Base-by-base conservation (phyloP, 2,329 filamentous ascomycete genomes). In the Huntiella savannae region DNA sequence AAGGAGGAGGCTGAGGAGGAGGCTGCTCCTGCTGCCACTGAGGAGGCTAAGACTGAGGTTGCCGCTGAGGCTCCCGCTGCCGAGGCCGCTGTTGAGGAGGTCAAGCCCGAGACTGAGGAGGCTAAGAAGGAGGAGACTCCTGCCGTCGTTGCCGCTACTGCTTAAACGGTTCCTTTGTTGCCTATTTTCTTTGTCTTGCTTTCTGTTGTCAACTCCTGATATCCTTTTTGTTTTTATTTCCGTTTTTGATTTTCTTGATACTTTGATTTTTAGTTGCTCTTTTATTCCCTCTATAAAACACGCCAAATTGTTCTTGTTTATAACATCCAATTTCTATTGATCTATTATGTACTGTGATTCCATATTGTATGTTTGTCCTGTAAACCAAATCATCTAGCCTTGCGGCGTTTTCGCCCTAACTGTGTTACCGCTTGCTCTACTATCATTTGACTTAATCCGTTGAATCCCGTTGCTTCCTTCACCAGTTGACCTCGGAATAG, bases 91-190 rank as follows among this genome's bases (percentile, higher is more conserved):
- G 60, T 54, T 22, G 51, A 54, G 47, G 63, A 66, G 58, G 54
- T 62, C 16, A 34, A 43, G 40, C 13, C 37, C 16, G 37, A 43
- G 40, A 28, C 22, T 28, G 40, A 43, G 40, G 58, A 62, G 56
- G 60, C 63, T 19, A 60, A 63, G 55, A 58, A 60, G 47, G 61
- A 59, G 10, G 54, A 60, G 13, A 54, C 62, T 41, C 56, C 62
- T 47, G 55, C 66, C 47, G 68, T 69, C 52, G 63, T 69, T 54
- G 69, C 69, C 57, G 49, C 50, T 47, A 51, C 46, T 45, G 46
- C 52, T 42, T 50, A 50, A 49, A 40, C 45, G 47, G 42, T 32
- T 43, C 39, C 40, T 33, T 54, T 54, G 49, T 53, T 50, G 52
- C 55, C 52, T 37, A 48, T 43, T 46, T 52, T 54, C 53, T 53